A percentile compares a stretch with the other conserved stretches of the same genome.
These are phyloP conservation scores for Aurantiochytrium sp. DNA, from an alignment of 108 stramenopile species.

Conservation along the genomic window DNA sequence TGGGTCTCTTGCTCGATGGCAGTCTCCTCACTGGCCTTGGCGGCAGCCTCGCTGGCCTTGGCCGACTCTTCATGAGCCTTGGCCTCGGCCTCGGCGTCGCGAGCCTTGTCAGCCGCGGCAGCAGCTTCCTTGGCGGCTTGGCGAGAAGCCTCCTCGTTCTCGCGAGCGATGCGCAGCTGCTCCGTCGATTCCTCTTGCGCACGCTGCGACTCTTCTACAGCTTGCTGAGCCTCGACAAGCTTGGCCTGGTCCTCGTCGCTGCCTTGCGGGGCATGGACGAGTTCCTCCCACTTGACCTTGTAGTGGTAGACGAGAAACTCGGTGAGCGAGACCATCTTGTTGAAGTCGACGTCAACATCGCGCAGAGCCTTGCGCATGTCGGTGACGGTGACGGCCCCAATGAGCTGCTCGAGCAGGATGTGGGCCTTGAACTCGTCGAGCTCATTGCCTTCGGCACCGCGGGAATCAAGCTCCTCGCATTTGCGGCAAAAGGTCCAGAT, in stretches of 20 bases:
- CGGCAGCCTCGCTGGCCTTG: not conserved
- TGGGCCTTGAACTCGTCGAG: constrained; percentile 26
- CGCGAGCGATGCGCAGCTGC: not conserved
- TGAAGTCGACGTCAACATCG: constrained; percentile 29
- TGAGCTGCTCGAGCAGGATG: constrained; percentile 14
- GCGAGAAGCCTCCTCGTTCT: not conserved
- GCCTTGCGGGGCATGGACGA: constrained; percentile 24
- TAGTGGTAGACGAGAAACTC: constrained; percentile 27
- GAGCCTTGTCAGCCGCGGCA: not conserved
- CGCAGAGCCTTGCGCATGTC: constrained; percentile 24
- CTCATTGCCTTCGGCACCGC: constrained; percentile 6
- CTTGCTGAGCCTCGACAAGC: not conserved
- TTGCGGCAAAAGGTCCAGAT: constrained; percentile 4
- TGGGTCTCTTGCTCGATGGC: not conserved
- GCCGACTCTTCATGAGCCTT: not conserved
- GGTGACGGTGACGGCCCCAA: constrained; percentile 19
- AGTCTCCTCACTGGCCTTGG: not conserved
- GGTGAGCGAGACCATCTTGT: constrained; percentile 19
- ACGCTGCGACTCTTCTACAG: constrained; percentile 12
- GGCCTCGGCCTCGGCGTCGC: not conserved
- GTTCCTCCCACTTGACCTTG: constrained; percentile 17
- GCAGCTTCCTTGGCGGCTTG: constrained; percentile 15
- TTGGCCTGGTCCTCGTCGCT: constrained; percentile 5
- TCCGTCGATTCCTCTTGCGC: constrained; percentile 1
- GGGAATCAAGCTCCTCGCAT: not conserved